Conservation (phyloP, 805 yeast genomes). For the Barnettozyma sucrosica region DNA sequence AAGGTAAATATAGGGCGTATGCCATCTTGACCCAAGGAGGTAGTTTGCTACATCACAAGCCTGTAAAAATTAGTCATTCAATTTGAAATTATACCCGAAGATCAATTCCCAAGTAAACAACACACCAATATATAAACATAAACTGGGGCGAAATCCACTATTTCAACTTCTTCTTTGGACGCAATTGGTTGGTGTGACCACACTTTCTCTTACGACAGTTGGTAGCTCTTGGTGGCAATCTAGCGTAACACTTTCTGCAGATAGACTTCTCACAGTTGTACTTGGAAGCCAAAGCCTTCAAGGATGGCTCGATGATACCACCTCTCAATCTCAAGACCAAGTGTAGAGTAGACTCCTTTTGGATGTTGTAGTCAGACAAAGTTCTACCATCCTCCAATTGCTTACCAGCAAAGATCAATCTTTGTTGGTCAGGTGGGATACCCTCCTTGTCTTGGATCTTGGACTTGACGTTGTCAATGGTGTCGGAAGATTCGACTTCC, state of each 20-base stretch:
- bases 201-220: conserved; percentile 99
- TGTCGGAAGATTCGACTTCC: conserved; percentile 98
- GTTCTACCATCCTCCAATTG: conserved; percentile 99
- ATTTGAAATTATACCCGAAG: background rate
- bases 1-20: background rate
- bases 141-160: conserved; percentile 44
- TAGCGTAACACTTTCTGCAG: conserved; percentile 99
- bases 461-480: conserved; percentile 97
- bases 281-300: conserved; percentile 98
- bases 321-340: conserved; percentile 96
- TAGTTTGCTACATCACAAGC: background rate
- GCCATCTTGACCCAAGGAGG: background rate
- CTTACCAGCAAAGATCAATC: conserved; percentile 99
- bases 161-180: conserved; percentile 99
- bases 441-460: conserved; percentile 99
- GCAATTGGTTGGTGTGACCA: conserved; percentile 99
- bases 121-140: conserved; percentile 9
- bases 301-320: conserved; percentile 99
- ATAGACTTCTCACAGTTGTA: conserved; percentile 99
- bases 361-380: conserved; percentile 98
- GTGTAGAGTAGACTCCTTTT: conserved; percentile 97
- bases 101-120: background rate
- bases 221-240: conserved; percentile 99
- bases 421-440: conserved; percentile 99
- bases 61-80: conserved; percentile 1